These are phyloP conservation scores for Prunus persica DNA, from an alignment of 306 rosid genomes.

Conservation along the genomic window Prunus_persica_NCBIv2 NC_034012.1:4166501-4167000, in stretches of 20 bases:
- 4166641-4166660: constrained; percentile 87
- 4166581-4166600: constrained; percentile 39
- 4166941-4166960: constrained; percentile 2
- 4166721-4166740: constrained; percentile 93
- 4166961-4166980: neutral
- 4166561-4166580: constrained; percentile 46
- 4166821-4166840: neutral
- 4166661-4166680: constrained; percentile 56
- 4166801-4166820: neutral
- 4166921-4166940: neutral
- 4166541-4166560: neutral
- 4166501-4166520: neutral
- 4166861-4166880: neutral
- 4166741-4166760: constrained; percentile 41
- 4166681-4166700: constrained; percentile 76
- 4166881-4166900: neutral
- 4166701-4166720: constrained; percentile 75
- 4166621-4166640: constrained; percentile 87
- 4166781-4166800: neutral
- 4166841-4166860: constrained; percentile 13
- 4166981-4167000: neutral
- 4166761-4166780: neutral
- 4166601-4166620: constrained; percentile 87
- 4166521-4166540: constrained; percentile 17
- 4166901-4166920: neutral